Evolutionary conservation across 129 eudicot genomes (phyloP).

Genomic region (Flaveria brownii): DNA sequence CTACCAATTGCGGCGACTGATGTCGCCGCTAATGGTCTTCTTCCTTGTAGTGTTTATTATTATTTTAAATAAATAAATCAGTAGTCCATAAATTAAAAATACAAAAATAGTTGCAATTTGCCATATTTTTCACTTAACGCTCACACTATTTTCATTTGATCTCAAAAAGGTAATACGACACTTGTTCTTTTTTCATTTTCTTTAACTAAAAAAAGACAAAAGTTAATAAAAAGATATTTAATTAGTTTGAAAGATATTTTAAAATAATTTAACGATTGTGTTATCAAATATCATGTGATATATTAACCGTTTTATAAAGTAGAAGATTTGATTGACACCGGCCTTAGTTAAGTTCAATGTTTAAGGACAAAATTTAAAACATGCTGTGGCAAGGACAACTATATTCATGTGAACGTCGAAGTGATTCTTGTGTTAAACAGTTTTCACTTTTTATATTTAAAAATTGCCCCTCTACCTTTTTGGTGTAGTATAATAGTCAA

Average conservation of each 20-base stretch:
- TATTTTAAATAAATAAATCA: not conserved
- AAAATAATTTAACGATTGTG: not conserved
- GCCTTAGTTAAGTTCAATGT: constrained; percentile 26
- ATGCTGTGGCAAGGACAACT: constrained; percentile 20
- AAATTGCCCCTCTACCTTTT: not conserved
- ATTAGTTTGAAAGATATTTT: not conserved
- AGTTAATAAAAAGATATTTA: not conserved
- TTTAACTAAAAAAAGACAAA: not conserved
- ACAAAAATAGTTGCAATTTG: not conserved
- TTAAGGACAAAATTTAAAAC: constrained; percentile 27
- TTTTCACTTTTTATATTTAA: constrained; percentile 17
- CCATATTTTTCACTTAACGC: not conserved
- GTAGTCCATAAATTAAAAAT: not conserved
- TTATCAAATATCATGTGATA: constrained; percentile 17
- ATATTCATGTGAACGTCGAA: constrained; percentile 24
- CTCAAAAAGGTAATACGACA: not conserved
- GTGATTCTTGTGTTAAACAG: constrained; percentile 27
- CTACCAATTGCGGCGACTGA: too few species aligned
- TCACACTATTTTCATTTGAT: not conserved
- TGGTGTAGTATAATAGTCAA: not conserved
- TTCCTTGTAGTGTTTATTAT: too few species aligned
- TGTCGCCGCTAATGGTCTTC: too few species aligned
- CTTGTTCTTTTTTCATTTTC: not conserved
- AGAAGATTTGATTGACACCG: not conserved
- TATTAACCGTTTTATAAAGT: not conserved